These are phyloP conservation scores for Hygrophorus pudorinus DNA, from an alignment of 768 basidiomycete species.

Conservation along the genomic window DNA sequence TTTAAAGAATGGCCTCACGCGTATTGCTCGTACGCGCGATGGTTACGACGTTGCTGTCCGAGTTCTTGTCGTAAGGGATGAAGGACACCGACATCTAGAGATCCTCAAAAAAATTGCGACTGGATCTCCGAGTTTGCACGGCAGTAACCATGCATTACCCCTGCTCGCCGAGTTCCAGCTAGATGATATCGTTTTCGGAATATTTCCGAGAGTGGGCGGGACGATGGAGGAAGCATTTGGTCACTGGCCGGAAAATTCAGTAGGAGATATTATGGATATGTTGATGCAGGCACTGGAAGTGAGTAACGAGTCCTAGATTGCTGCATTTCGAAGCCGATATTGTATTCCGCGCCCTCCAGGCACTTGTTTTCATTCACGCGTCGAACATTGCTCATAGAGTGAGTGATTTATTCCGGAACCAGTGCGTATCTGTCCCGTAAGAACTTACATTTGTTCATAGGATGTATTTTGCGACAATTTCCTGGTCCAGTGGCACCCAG, in stretches of 20 bases:
- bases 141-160: constrained; percentile 14
- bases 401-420: constrained; percentile 2
- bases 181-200: constrained; percentile 15
- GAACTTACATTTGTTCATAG: constrained; percentile 6
- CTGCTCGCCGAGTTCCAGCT: constrained; percentile 11
- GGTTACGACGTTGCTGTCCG: constrained; percentile 9
- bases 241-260: constrained; percentile 15
- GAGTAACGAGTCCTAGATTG: not conserved
- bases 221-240: constrained; percentile 4
- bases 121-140: not conserved
- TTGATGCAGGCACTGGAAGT: constrained; percentile 20
- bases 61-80: constrained; percentile 1
- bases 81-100: constrained; percentile 7
- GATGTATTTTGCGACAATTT: constrained; percentile 23
- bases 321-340: not conserved
- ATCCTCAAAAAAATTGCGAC: constrained; percentile 10
- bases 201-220: constrained; percentile 14
- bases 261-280: constrained; percentile 18
- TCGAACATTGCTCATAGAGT: constrained; percentile 19
- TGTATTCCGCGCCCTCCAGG: too few species aligned
- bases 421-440: not conserved
- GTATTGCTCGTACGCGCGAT: constrained; percentile 7
- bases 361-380: constrained; percentile 15
- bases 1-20: constrained; percentile 7
- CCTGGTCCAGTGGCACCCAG: constrained; percentile 21